Evolutionary conservation across 2,329 filamentous ascomycete genomes (phyloP).

Genomic region (Diaporthe helianthi): DNA sequence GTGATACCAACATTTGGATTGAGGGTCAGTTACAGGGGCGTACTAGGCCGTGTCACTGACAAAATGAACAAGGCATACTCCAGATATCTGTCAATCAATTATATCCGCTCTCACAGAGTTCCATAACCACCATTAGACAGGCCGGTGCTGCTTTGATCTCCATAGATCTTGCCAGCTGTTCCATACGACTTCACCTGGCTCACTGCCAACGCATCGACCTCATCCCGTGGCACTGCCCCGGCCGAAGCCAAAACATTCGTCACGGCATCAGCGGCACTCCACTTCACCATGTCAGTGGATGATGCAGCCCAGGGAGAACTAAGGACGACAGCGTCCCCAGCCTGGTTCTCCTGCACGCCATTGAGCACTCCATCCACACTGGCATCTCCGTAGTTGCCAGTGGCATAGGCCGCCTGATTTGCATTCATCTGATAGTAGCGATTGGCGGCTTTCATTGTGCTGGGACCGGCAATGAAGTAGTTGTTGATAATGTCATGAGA

Average conservation of each 20-base stretch:
- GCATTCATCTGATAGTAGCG: slow-evolving; percentile 51
- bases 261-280: slow-evolving; percentile 47
- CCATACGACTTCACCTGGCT: slow-evolving; percentile 38
- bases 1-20: too few species aligned
- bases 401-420: slow-evolving; percentile 51
- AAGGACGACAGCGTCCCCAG: slow-evolving; percentile 32
- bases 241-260: slow-evolving; percentile 45
- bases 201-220: slow-evolving; percentile 40
- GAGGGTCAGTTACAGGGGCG: too few species aligned
- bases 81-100: too few species aligned
- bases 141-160: slow-evolving; percentile 38
- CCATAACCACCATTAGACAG: slow-evolving; percentile 41
- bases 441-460: slow-evolving; percentile 46
- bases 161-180: slow-evolving; percentile 38
- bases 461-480: slow-evolving; percentile 53
- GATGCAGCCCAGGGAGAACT: slow-evolving; percentile 37
- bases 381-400: slow-evolving; percentile 50
- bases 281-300: slow-evolving; percentile 36
- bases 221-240: slow-evolving; percentile 45
- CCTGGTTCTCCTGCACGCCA: slow-evolving; percentile 31
- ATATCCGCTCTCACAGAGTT: slow-evolving; percentile 23
- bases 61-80: neutral
- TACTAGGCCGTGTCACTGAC: too few species aligned
- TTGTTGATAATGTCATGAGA: slow-evolving; percentile 50
- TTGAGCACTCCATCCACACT: slow-evolving; percentile 35